These are phyloP conservation scores for Schizophyllum amplum DNA, from an alignment of 1,284 basidiomycete species.

Conservation along the genomic window DNA sequence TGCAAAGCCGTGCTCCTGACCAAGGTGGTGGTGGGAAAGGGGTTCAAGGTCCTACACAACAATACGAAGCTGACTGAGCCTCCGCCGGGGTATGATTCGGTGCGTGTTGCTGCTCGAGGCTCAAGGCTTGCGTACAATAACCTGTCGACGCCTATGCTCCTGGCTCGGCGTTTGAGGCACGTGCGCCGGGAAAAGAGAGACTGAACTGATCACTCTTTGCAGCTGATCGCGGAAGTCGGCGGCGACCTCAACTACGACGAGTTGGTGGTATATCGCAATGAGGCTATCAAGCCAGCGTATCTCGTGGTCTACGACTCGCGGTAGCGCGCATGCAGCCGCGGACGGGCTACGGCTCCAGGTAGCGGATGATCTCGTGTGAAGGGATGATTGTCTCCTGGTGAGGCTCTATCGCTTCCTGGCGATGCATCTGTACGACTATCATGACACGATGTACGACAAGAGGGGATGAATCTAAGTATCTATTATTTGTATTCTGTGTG, in stretches of 20 bases:
- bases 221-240: constrained; percentile 3
- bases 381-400: no score
- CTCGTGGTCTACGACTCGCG: constrained; percentile 5
- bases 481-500: neutral
- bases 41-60: neutral
- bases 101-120: no score
- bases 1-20: constrained; percentile 2
- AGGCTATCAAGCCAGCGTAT: constrained; percentile 11
- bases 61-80: neutral
- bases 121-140: no score
- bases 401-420: no score
- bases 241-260: constrained; percentile 9
- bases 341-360: no score
- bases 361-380: no score
- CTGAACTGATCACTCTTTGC: neutral
- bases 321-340: no score
- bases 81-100: neutral
- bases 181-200: no score
- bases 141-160: no score
- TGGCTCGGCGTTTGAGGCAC: no score
- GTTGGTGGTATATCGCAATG: constrained; percentile 10
- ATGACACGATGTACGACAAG: neutral
- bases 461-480: neutral
- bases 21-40: constrained; percentile 1
- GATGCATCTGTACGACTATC: no score